These are phyloP conservation scores for Skeletonema costatum DNA, from an alignment of 108 stramenopile species.

Conservation along the genomic window DNA sequence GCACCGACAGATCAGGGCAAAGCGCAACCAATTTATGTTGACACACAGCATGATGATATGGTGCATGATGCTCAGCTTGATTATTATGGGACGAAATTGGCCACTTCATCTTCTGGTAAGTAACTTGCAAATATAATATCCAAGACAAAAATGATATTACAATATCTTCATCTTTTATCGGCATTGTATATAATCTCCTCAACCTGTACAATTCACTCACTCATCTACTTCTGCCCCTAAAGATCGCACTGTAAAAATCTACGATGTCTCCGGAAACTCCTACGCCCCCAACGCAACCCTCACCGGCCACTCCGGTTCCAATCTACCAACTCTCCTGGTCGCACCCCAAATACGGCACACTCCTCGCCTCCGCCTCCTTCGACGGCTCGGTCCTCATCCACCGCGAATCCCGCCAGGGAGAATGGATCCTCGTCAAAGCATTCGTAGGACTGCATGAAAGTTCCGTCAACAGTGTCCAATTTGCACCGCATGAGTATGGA, in stretches of 20 bases:
- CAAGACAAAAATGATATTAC: not conserved
- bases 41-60: conserved; percentile 95
- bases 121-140: not conserved
- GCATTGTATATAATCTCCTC: not conserved
- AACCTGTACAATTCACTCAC: not conserved
- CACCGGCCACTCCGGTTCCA: conserved; percentile 87
- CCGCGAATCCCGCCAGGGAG: conserved; percentile 78
- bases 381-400: conserved; percentile 89
- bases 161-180: not conserved
- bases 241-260: conserved; percentile 94
- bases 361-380: conserved; percentile 90
- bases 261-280: conserved; percentile 81
- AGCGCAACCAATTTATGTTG: conserved; percentile 66
- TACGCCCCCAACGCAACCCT: conserved; percentile 85
- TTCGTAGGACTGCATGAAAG: conserved; percentile 63
- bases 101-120: conserved; percentile 89
- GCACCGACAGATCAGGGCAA: conserved; percentile 14
- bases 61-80: conserved; percentile 95
- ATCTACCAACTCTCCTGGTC: conserved; percentile 96
- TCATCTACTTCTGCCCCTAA: not conserved
- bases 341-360: conserved; percentile 91
- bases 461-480: conserved; percentile 86
- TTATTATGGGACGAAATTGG: conserved; percentile 94
- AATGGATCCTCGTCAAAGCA: conserved; percentile 82
- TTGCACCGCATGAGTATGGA: conserved; percentile 90